phyloP scores from a whole-genome alignment of 306 rosid species.

The Dicorynia guianensis region DNA sequence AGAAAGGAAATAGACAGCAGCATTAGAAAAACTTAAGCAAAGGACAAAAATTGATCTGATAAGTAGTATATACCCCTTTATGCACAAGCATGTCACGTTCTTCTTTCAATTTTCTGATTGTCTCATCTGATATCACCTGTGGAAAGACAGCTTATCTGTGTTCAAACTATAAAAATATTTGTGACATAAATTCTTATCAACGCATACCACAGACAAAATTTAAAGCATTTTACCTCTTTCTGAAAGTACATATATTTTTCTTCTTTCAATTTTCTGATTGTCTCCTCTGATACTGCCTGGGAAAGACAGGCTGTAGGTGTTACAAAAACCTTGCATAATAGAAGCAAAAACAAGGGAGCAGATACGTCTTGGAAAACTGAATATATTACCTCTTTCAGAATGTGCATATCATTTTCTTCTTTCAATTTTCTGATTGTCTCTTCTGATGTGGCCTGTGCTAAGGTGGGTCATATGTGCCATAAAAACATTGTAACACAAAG shows the following conservation, averaged over 20 bases:
- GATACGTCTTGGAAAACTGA: conserved; percentile 24
- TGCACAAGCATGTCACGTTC: conserved; percentile 48
- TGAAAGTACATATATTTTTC: conserved; percentile 51
- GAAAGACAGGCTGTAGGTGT: conserved; percentile 19
- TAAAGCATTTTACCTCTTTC: conserved; percentile 56
- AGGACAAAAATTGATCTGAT: conserved; percentile 12
- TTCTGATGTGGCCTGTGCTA: conserved; percentile 42
- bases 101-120: conserved; percentile 48
- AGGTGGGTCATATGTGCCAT: neutral
- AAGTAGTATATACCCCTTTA: conserved; percentile 52
- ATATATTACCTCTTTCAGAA: conserved; percentile 56
- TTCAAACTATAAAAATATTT: conserved; percentile 10
- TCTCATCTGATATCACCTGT: conserved; percentile 47
- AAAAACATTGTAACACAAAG: no score
- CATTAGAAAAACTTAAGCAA: neutral
- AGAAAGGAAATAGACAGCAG: no score
- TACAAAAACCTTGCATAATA: conserved; percentile 21
- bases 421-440: conserved; percentile 49
- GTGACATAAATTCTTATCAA: conserved; percentile 5
- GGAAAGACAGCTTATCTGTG: conserved; percentile 26
- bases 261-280: conserved; percentile 48
- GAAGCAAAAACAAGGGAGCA: conserved; percentile 26
- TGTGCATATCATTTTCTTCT: conserved; percentile 46
- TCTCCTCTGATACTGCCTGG: conserved; percentile 58
- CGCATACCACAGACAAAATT: conserved; percentile 30